Evolutionary conservation across 2,329 filamentous ascomycete genomes (phyloP), one percentile per base, ranked within the genome.

Genomic region (Beauveria bassiana): DNA sequence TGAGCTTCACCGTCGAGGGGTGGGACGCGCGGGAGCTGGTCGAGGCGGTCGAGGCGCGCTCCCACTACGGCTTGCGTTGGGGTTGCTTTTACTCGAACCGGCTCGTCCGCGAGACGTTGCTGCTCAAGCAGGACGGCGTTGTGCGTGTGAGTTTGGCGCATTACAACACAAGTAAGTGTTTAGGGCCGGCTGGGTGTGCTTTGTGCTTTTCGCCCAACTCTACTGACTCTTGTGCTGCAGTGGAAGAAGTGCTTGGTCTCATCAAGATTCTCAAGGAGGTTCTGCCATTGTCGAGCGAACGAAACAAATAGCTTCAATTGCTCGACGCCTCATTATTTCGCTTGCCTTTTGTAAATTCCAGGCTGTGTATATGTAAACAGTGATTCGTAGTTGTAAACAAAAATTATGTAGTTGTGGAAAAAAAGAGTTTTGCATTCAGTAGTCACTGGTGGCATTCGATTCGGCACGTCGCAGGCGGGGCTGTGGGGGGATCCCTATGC

Each of bases 71-170:
- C 0, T 83, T 89, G 63, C 76, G 87, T 53, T 88, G 82, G 80
- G 88, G 88, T 0, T 78, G 82, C 50, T 90, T 91, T 67, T 91
- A 91, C 71, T 86, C 83, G 14, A 82, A 87, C 66, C 75, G 87
- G 18, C 69, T 90, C 65, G 77, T 83, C 14, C 75, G 82, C 62
- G 82, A 87, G 2, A 74, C 89, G 0, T 69, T 90, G 43, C 78
- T 78, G 0, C 72, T 89, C 55, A 79, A 77, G 0, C 76, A 61
- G 1, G 69, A 89, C 65, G 88, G 86, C 0, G 82, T 90, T 9
- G 79, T 88, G 5, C 79, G 88, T 64, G 84, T 90, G n/a, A 89
- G 86, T 67, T 78, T 90, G 77, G 80, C 88, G 60, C 87, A 90
- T 72, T 91, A 91, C 69, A 91, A 91, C 67, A 89, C 86, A 3